Evolutionary conservation across 345 rosid genomes (phyloP).

Genomic region (Fremontodendron californicum): DNA sequence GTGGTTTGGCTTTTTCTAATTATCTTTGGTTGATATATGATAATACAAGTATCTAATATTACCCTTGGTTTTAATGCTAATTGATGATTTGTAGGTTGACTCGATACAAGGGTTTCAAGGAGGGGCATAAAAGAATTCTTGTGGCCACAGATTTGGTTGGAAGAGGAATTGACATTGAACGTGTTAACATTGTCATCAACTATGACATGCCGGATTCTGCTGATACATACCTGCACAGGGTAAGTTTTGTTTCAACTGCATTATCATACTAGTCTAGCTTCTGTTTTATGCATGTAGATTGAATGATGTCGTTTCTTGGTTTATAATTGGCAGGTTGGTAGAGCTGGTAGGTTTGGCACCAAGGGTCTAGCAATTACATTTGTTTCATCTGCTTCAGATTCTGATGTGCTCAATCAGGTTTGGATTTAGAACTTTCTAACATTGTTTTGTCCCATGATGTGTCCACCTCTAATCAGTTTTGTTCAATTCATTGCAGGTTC

Average conservation of each 20-base stretch:
- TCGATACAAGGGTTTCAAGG: constrained; percentile 98
- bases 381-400: constrained; percentile 87
- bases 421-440: not conserved
- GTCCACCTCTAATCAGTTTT: not conserved
- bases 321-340: constrained; percentile 68
- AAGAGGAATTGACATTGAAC: constrained; percentile 95
- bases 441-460: not conserved
- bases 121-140: constrained; percentile 96
- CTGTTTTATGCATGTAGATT: constrained; percentile 3
- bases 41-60: not conserved
- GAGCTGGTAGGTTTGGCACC: constrained; percentile 99
- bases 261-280: not conserved
- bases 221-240: constrained; percentile 97
- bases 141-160: constrained; percentile 98
- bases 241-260: constrained; percentile 14
- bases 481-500: constrained; percentile 47
- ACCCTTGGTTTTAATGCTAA: not conserved
- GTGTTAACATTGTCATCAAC: constrained; percentile 96
- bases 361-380: constrained; percentile 98
- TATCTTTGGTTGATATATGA: not conserved
- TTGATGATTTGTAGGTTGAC: constrained; percentile 60
- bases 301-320: not conserved
- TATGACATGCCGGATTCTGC: constrained; percentile 99
- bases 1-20: not conserved
- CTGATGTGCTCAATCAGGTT: constrained; percentile 95